Percentiles rank a stretch among this genome's conserved stretches.
phyloP scores from a whole-genome alignment of 805 yeast species.

The Cyberlindnera veronae region DNA sequence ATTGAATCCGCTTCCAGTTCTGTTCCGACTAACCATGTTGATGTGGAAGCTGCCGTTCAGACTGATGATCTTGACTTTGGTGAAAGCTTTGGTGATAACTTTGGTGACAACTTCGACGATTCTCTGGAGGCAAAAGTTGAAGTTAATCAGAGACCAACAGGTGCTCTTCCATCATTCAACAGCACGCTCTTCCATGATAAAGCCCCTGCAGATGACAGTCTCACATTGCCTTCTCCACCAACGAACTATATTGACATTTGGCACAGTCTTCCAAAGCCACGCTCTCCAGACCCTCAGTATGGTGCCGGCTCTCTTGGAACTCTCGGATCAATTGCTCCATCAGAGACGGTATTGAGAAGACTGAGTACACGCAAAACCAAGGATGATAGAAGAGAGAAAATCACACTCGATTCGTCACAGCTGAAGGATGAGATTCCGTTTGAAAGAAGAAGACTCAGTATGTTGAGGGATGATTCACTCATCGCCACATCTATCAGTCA shows the following conservation, averaged over 20 bases:
- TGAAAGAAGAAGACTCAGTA: conserved; percentile 10
- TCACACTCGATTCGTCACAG: conserved; percentile 7
- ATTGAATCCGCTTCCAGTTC: neutral
- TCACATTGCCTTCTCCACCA: conserved; percentile 9
- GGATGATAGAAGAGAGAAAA: conserved; percentile 13
- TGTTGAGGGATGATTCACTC: conserved; percentile 19
- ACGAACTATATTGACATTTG: conserved; percentile 27
- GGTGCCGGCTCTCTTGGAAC: conserved; percentile 7
- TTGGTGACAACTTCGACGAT: conserved; percentile 4
- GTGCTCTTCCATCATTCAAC: conserved; percentile 22
- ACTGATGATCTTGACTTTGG: conserved; percentile 9
- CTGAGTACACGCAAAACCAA: conserved; percentile 20
- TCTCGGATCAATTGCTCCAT: conserved; percentile 18
- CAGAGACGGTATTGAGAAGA: conserved; percentile 21
- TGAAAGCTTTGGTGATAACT: neutral
- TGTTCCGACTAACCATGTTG: conserved; percentile 1
- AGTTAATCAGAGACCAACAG: conserved; percentile 3
- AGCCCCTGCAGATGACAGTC: conserved; percentile 16
- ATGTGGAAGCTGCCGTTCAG: conserved; percentile 10
- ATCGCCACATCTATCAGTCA: conserved; percentile 23
- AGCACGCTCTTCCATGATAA: conserved; percentile 25
- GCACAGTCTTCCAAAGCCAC: conserved; percentile 30
- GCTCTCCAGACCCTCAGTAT: conserved; percentile 24
- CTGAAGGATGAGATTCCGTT: conserved; percentile 4
- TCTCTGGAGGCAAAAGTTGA: neutral